phyloP scores from a whole-genome alignment of 179 eudicot species.

The Beta macrorhiza region DNA sequence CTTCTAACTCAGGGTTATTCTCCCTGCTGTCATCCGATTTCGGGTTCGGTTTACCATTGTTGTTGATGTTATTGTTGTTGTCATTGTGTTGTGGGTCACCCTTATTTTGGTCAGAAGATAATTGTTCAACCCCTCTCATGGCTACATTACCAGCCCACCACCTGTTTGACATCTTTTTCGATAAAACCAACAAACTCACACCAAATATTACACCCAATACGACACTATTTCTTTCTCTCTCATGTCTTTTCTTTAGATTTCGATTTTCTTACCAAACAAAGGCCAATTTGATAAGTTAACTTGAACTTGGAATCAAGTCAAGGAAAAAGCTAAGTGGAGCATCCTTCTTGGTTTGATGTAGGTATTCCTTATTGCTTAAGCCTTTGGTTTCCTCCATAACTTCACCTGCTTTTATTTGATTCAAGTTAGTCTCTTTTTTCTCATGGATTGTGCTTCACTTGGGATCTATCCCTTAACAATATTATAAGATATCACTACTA shows the following conservation, averaged over 20 bases:
- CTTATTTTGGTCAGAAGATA: conserved; percentile 26
- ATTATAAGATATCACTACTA: too few relatives aligned
- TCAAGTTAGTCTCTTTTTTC: too few relatives aligned
- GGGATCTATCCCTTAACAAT: too few relatives aligned
- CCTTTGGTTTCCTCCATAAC: too few relatives aligned
- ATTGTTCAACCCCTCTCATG: conserved; percentile 37
- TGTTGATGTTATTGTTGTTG: too few relatives aligned
- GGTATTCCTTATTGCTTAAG: too few relatives aligned
- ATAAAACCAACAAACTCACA: conserved; percentile 8
- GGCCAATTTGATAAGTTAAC: conserved; percentile 7
- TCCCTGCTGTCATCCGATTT: conserved; percentile 35
- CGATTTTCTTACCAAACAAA: conserved; percentile 22
- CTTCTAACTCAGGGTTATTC: conserved; percentile 26
- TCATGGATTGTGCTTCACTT: too few relatives aligned
- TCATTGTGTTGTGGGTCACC: conserved; percentile 13
- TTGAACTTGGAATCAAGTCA: not conserved
- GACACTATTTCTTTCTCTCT: not conserved
- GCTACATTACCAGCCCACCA: conserved; percentile 79
- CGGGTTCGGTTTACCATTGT: conserved; percentile 20
- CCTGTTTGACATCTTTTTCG: conserved; percentile 49
- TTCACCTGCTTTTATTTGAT: too few relatives aligned
- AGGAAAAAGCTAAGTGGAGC: not conserved
- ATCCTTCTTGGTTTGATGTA: too few relatives aligned
- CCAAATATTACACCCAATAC: conserved; percentile 5
- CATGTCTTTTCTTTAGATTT: not conserved